These are phyloP conservation scores for Taxillus chinensis DNA, from an alignment of 164 flowering plant species.

Conservation along the genomic window DNA sequence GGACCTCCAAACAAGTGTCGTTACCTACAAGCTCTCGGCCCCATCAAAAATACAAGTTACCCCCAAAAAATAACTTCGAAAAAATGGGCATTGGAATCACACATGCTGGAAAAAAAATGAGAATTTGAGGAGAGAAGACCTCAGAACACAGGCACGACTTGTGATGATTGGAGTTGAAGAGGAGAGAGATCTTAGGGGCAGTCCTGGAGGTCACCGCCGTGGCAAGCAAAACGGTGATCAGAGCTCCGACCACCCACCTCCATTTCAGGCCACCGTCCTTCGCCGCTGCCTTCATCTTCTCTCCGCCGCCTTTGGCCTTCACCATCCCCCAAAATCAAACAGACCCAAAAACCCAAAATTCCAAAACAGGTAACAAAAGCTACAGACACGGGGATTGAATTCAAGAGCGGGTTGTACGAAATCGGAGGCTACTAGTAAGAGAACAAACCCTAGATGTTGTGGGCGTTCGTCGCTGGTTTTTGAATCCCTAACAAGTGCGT, in stretches of 20 bases:
- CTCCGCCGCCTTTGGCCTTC: constrained; percentile 4
- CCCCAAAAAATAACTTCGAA: no score
- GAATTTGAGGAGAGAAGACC: constrained; percentile 5
- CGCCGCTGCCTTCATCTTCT: constrained; percentile 5
- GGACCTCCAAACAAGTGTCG: neutral
- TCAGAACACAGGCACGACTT: constrained; percentile 15
- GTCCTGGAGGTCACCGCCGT: constrained; percentile 1
- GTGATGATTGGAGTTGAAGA: neutral
- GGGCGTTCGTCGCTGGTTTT: no score
- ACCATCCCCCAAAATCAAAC: constrained; percentile 1
- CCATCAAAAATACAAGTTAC: no score
- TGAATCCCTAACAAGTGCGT: no score
- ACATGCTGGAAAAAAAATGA: neutral
- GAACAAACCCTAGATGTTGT: no score
- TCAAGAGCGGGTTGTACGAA: no score
- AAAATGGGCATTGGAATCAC: neutral
- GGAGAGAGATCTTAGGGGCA: constrained; percentile 3
- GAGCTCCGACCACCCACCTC: constrained; percentile 10
- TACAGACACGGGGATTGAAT: no score
- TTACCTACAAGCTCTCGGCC: neutral
- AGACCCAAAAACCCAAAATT: no score
- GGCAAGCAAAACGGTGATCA: neutral
- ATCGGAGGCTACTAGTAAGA: no score
- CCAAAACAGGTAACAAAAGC: no score
- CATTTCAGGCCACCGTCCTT: constrained; percentile 1